These are phyloP conservation scores for Claviceps humidiphila DNA, from an alignment of 2,329 filamentous ascomycete species.

Conservation along the genomic window DNA sequence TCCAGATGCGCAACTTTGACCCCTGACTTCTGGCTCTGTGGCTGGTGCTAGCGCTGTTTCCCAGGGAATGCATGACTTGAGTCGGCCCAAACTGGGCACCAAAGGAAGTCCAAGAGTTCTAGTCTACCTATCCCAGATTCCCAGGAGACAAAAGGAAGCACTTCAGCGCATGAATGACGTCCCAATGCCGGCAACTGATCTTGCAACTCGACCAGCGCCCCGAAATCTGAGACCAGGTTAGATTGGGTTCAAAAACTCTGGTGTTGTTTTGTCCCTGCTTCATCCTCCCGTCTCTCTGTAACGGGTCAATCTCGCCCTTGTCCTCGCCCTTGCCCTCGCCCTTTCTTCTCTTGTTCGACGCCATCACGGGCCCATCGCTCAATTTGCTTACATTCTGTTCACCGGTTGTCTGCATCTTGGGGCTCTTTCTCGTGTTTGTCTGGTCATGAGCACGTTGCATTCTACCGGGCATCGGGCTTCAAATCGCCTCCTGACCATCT, in stretches of 20 bases:
- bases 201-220: neutral
- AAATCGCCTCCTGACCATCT: conserved; percentile 16
- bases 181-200: neutral
- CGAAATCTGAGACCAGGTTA: neutral
- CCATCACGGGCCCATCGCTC: neutral
- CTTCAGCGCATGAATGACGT: conserved; percentile 2
- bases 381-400: neutral
- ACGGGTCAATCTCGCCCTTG: neutral
- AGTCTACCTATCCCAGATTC: neutral
- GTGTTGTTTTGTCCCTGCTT: neutral
- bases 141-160: neutral
- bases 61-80: neutral
- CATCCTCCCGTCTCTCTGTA: neutral
- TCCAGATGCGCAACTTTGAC: neutral
- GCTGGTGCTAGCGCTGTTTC: neutral
- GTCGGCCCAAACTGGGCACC: conserved; percentile 1
- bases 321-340: neutral
- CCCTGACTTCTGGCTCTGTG: neutral
- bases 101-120: neutral
- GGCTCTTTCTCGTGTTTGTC: neutral
- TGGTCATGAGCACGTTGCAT: conserved; percentile 4
- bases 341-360: neutral
- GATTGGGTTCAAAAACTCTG: neutral
- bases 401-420: neutral
- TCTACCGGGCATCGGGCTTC: conserved; percentile 14